Evolutionary conservation across 2,329 filamentous ascomycete species (phyloP).

Genomic region (Fusarium circinatum): DNA sequence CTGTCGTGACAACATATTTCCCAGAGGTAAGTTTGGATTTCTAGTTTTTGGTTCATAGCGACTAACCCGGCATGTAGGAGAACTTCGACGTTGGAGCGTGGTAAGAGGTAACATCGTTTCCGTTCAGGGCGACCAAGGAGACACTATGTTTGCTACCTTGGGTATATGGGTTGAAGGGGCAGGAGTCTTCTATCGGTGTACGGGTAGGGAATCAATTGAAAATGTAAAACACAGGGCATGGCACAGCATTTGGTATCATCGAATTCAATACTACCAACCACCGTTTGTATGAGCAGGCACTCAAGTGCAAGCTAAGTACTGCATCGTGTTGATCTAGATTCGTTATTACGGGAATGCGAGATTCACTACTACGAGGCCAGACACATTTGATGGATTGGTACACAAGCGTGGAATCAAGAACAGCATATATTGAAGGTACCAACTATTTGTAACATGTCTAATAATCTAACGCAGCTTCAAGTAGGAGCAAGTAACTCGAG

Average conservation of each 20-base stretch:
- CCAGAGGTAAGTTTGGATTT: constrained; percentile 73
- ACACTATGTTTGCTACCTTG: constrained; percentile 16
- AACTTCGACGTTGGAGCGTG: constrained; percentile 94
- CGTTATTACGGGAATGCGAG: not conserved
- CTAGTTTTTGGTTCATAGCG: not conserved
- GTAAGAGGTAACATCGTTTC: constrained; percentile 58
- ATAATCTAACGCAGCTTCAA: not conserved
- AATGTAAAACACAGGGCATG: constrained; percentile 46
- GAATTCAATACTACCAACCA: constrained; percentile 7
- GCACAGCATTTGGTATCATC: constrained; percentile 27
- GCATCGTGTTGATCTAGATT: not conserved
- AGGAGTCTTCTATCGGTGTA: constrained; percentile 40
- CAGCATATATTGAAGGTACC: not conserved
- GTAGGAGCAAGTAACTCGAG: not conserved
- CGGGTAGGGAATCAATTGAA: constrained; percentile 37
- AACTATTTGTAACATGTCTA: not conserved
- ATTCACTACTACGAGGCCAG: not conserved
- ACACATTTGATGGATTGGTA: not conserved
- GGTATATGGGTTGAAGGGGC: constrained; percentile 28
- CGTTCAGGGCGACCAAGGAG: constrained; percentile 2
- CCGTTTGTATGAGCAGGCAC: not conserved
- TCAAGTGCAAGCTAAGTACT: not conserved
- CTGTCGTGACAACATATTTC: constrained; percentile 96
- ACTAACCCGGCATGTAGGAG: constrained; percentile 68
- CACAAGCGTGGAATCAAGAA: not conserved